Evolutionary conservation across 2,329 filamentous ascomycete genomes (phyloP).

Genomic region (Metarhizium brunneum): DNA sequence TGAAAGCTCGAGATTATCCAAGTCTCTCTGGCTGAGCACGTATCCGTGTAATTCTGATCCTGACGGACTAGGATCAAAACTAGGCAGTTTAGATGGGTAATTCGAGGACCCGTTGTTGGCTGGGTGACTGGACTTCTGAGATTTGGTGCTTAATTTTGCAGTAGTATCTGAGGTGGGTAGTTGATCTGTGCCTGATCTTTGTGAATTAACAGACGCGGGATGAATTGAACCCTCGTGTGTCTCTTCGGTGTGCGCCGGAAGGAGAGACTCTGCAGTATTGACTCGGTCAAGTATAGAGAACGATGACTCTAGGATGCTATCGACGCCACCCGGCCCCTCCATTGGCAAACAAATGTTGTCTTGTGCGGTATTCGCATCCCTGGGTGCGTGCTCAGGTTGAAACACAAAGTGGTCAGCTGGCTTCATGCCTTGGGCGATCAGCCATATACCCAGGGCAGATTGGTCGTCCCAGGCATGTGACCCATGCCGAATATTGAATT

Average conservation of each 20-base stretch:
- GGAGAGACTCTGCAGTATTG: not conserved
- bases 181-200: not conserved
- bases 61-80: slow-evolving; percentile 23
- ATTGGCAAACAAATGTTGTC: not conserved
- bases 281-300: slow-evolving; percentile 1
- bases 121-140: slow-evolving; percentile 7
- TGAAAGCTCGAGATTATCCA: slow-evolving; percentile 25
- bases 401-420: slow-evolving; percentile 17
- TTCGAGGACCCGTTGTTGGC: slow-evolving; percentile 21
- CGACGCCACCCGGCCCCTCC: slow-evolving; percentile 2
- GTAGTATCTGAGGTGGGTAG: not conserved
- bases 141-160: not conserved
- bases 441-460: slow-evolving; percentile 26
- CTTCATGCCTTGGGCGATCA: slow-evolving; percentile 24
- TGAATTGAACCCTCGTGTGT: not conserved
- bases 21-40: slow-evolving; percentile 20
- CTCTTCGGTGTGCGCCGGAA: not conserved
- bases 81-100: slow-evolving; percentile 24
- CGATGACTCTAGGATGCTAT: slow-evolving; percentile 8
- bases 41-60: slow-evolving; percentile 17
- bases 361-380: not conserved
- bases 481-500: slow-evolving; percentile 19
- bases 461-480: slow-evolving; percentile 23
- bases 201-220: not conserved
- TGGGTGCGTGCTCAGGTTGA: slow-evolving; percentile 7